Evolutionary conservation across 1,139 yeast species (phyloP).

Genomic region (Kodamaea anthophila): DNA sequence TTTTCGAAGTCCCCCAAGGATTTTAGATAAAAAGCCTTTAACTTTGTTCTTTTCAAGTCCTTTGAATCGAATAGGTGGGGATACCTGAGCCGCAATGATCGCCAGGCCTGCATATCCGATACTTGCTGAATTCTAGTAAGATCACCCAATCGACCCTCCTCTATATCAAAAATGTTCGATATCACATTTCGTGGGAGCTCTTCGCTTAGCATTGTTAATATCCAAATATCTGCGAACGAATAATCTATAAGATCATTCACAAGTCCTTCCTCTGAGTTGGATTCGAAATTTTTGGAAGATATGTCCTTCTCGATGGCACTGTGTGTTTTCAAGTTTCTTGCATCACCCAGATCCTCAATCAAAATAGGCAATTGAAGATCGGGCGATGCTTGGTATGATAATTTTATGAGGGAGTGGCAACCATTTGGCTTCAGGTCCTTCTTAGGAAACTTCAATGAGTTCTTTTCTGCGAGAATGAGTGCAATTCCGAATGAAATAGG

Average conservation of each 20-base stretch:
- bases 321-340: constrained; percentile 20
- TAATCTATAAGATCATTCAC: constrained; percentile 31
- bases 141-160: constrained; percentile 2
- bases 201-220: constrained; percentile 24
- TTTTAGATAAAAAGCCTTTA: constrained; percentile 5
- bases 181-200: constrained; percentile 4
- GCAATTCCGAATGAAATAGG: constrained; percentile 37
- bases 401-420: constrained; percentile 20
- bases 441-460: constrained; percentile 19
- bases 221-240: constrained; percentile 37
- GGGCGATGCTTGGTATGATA: constrained; percentile 36
- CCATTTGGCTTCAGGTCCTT: constrained; percentile 2
- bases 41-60: background rate
- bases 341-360: constrained; percentile 30
- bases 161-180: constrained; percentile 7
- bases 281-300: constrained; percentile 13
- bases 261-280: constrained; percentile 11
- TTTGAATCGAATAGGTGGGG: constrained; percentile 9
- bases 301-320: constrained; percentile 18
- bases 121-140: constrained; percentile 6
- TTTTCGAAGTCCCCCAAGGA: constrained; percentile 6
- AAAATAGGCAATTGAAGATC: constrained; percentile 40
- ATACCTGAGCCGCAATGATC: constrained; percentile 10
- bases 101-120: constrained; percentile 11
- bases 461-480: constrained; percentile 30